A percentile compares a stretch with the other conserved stretches of the same genome.
Evolutionary conservation across 805 yeast genomes (phyloP).

Genomic region (Starmera quercuum): DNA sequence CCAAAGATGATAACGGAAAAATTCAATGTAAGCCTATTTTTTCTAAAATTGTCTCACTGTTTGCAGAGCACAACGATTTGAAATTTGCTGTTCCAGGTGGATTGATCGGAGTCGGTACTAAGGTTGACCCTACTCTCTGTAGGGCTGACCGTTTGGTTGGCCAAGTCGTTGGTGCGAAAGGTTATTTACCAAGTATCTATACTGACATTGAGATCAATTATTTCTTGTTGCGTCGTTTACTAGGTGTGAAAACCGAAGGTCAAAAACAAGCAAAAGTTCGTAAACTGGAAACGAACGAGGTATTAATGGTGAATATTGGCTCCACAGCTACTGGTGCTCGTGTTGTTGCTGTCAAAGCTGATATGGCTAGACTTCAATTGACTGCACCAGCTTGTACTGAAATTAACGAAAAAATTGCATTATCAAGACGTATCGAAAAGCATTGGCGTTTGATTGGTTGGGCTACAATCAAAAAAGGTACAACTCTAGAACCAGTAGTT

Average conservation of each 20-base stretch:
- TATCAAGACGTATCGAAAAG: constrained; percentile 98
- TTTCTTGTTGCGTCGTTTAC: constrained; percentile 89
- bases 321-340: constrained; percentile 99
- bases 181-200: constrained; percentile 91
- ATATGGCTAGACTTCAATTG: constrained; percentile 95
- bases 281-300: constrained; percentile 89
- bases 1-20: constrained; percentile 81
- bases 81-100: constrained; percentile 99
- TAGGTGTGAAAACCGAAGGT: constrained; percentile 98
- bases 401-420: constrained; percentile 94
- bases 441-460: constrained; percentile 99
- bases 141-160: constrained; percentile 99
- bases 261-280: constrained; percentile 96
- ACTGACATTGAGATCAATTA: constrained; percentile 97
- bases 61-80: constrained; percentile 96
- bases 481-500: constrained; percentile 69
- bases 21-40: constrained; percentile 94
- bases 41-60: constrained; percentile 87
- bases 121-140: constrained; percentile 97
- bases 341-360: constrained; percentile 96
- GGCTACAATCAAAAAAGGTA: constrained; percentile 97
- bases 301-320: constrained; percentile 97
- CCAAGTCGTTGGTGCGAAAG: constrained; percentile 97
- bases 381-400: constrained; percentile 99
- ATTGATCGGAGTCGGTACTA: constrained; percentile 98